Percentiles rank a stretch among this genome's conserved stretches.
These are phyloP conservation scores for Kentomonas sorsogonicus DNA, from an alignment of 208 protist genomes.

Conservation along the genomic window DNA sequence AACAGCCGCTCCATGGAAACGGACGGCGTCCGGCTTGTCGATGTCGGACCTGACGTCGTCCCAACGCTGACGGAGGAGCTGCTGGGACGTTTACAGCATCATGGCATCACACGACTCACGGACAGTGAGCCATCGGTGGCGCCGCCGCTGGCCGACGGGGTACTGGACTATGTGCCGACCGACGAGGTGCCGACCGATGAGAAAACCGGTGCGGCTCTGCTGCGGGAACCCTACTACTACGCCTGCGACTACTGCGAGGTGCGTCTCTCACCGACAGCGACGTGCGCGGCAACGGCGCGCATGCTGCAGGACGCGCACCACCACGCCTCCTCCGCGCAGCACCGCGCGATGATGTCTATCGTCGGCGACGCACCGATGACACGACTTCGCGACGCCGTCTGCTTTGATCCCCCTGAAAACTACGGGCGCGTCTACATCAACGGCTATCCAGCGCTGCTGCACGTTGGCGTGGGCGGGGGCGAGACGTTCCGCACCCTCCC, in stretches of 20 bases:
- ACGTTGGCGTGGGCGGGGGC: slow-evolving; percentile 64
- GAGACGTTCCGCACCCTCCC: slow-evolving; percentile 67
- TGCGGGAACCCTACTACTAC: slow-evolving; percentile 78
- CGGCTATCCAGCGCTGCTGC: slow-evolving; percentile 66
- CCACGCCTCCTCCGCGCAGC: slow-evolving; percentile 70
- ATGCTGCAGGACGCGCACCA: slow-evolving; percentile 82
- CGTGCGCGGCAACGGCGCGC: slow-evolving; percentile 23
- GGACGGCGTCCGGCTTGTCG: slow-evolving; percentile 34
- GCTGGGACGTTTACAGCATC: slow-evolving; percentile 72
- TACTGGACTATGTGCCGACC: background rate
- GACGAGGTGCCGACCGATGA: background rate
- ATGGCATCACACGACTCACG: slow-evolving; percentile 76
- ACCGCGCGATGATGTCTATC: slow-evolving; percentile 62
- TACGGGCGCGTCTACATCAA: slow-evolving; percentile 78
- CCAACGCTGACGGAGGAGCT: slow-evolving; percentile 61
- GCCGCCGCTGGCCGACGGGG: background rate
- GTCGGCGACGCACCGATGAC: slow-evolving; percentile 68
- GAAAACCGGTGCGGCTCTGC: too few relatives aligned
- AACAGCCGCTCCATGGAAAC: background rate
- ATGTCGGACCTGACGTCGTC: slow-evolving; percentile 54
- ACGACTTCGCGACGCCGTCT: slow-evolving; percentile 41
- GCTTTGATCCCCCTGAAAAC: slow-evolving; percentile 16
- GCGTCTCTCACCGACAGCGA: slow-evolving; percentile 41
- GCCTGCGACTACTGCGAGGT: slow-evolving; percentile 79
- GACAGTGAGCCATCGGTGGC: too few relatives aligned